Percentiles rank a stretch among this genome's conserved stretches.
Conservation (phyloP, 306 rosid genomes). For the Vigna unguiculata region DNA sequence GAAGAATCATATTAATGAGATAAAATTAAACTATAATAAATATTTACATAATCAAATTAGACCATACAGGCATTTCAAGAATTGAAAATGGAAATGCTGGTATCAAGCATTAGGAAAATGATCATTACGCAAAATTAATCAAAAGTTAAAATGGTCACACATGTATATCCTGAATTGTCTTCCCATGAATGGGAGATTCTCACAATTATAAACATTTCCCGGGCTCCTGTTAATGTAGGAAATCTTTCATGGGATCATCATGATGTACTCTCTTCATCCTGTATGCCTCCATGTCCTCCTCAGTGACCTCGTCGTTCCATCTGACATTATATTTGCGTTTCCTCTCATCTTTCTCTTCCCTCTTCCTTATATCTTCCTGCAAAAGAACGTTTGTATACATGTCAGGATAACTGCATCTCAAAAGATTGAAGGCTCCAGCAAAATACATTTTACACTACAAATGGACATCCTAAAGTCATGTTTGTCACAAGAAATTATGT, state of each 20-base stretch:
- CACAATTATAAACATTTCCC: too few relatives aligned
- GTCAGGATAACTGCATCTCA: neutral
- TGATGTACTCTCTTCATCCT: conserved; percentile 45
- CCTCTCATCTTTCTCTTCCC: conserved; percentile 46
- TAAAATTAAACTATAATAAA: too few relatives aligned
- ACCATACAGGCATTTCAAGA: too few relatives aligned
- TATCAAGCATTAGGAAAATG: too few relatives aligned
- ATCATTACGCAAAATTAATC: too few relatives aligned
- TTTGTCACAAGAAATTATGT: conserved; percentile 20
- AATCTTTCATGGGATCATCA: conserved; percentile 44
- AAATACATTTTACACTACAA: neutral
- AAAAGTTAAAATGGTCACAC: conserved; percentile 24
- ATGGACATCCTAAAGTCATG: neutral
- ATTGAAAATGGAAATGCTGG: too few relatives aligned
- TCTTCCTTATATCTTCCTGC: conserved; percentile 43
- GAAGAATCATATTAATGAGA: too few relatives aligned
- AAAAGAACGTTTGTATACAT: neutral
- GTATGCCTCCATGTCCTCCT: conserved; percentile 43
- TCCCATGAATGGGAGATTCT: neutral
- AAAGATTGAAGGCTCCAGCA: conserved; percentile 4
- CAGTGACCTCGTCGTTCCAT: conserved; percentile 44
- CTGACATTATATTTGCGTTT: conserved; percentile 43
- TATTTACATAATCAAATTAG: too few relatives aligned
- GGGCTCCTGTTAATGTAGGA: conserved; percentile 8
- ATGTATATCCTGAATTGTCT: conserved; percentile 13